phyloP scores from a whole-genome alignment of 2,329 filamentous ascomycete species.

The Sporothrix pallida region DNA sequence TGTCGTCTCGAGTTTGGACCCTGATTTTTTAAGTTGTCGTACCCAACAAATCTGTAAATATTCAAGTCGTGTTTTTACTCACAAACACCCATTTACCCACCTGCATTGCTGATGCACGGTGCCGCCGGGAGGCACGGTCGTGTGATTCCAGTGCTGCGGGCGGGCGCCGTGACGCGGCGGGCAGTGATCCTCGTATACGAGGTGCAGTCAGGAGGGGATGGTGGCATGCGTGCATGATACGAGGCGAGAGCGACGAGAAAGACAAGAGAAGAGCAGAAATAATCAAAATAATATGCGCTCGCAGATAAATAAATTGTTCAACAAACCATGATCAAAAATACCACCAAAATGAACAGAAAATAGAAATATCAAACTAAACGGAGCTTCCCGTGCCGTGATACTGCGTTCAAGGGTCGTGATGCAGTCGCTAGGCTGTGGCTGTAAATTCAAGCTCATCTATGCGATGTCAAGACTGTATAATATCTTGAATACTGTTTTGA shows the following conservation, averaged over 20 bases:
- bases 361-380: background rate
- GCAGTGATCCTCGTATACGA: slow-evolving; percentile 25
- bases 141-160: slow-evolving; percentile 23
- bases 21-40: background rate
- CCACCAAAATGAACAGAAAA: background rate
- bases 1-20: slow-evolving; percentile 6
- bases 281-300: background rate
- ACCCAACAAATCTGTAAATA: background rate
- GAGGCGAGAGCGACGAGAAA: background rate
- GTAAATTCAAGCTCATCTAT: background rate
- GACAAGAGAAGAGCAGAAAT: background rate
- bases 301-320: background rate
- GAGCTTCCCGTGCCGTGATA: background rate
- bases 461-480: background rate
- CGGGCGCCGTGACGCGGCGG: background rate
- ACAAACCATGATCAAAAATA: background rate
- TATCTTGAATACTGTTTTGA: background rate
- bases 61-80: background rate
- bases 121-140: background rate
- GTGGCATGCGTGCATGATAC: slow-evolving; percentile 25
- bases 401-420: background rate
- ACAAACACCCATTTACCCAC: no score
- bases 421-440: background rate
- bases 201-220: slow-evolving; percentile 1
- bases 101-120: background rate